Conservation (phyloP, 1,139 yeast species). For the Candida anutae region DNA sequence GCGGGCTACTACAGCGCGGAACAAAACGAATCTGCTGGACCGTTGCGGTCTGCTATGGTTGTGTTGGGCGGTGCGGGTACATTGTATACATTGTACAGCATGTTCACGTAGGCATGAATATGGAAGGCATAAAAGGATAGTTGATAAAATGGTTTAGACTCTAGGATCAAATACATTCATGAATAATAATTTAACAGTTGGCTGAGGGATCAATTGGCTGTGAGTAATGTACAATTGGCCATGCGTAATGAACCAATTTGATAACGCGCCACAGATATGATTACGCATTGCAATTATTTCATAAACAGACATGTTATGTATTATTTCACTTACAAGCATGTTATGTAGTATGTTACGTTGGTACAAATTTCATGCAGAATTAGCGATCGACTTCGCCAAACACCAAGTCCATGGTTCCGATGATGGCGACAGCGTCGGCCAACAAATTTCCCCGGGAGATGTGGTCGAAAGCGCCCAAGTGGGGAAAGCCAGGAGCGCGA, state of each 20-base stretch:
- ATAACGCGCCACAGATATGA: too few species aligned
- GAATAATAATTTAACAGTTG: too few species aligned
- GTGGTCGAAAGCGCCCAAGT: conserved; percentile 82
- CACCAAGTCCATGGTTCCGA: conserved; percentile 93
- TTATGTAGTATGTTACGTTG: conserved; percentile 1
- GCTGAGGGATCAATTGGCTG: too few species aligned
- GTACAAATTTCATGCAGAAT: too few species aligned
- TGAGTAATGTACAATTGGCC: too few species aligned
- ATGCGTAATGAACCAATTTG: too few species aligned
- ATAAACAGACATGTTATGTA: too few species aligned
- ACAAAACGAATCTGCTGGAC: conserved; percentile 11
- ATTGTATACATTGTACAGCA: conserved; percentile 16
- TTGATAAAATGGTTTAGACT: neutral
- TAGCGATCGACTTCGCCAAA: conserved; percentile 92
- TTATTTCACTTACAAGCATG: too few species aligned
- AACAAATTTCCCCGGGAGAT: conserved; percentile 79
- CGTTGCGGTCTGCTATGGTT: conserved; percentile 13
- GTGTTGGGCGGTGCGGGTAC: conserved; percentile 26
- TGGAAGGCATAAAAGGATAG: too few species aligned
- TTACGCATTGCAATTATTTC: too few species aligned
- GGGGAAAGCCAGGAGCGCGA: conserved; percentile 91
- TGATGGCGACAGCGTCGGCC: conserved; percentile 91
- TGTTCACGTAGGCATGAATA: too few species aligned
- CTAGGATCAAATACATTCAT: neutral
- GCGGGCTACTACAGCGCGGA: conserved; percentile 11